Percentiles rank a stretch among this genome's conserved stretches.
Evolutionary conservation across 148 eudicot genomes (phyloP).

Genomic region (Vaccinium macrocarpon): DNA sequence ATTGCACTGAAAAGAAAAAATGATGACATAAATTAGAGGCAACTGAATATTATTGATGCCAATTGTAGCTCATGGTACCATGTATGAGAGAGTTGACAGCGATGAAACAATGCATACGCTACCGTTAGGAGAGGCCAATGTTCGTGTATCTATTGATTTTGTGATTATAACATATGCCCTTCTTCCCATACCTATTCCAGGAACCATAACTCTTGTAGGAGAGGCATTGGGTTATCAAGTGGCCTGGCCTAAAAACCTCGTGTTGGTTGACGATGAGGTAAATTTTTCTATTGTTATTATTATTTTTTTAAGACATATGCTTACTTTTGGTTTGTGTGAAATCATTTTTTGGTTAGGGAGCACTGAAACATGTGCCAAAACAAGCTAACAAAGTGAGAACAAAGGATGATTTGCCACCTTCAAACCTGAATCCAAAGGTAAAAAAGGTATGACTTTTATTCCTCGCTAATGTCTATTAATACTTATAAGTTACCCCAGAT

Average conservation of each 20-base stretch:
- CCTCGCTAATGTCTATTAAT: no score
- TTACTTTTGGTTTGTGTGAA: no score
- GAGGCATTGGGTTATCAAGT: not conserved
- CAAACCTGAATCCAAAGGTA: not conserved
- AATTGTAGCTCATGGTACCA: not conserved
- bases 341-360: not conserved
- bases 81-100: not conserved
- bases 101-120: not conserved
- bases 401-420: not conserved
- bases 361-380: not conserved
- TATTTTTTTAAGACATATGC: not conserved
- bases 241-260: not conserved
- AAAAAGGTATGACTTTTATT: not conserved
- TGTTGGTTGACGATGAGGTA: not conserved
- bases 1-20: no score
- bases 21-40: no score
- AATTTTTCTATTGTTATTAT: no score
- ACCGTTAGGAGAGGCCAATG: no score
- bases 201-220: not conserved
- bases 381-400: not conserved
- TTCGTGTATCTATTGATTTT: not conserved
- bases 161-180: not conserved
- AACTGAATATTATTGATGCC: no score
- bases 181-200: not conserved
- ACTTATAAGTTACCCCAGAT: no score